Conservation (phyloP, 1,284 basidiomycete genomes). For the Irpex sp. region DNA sequence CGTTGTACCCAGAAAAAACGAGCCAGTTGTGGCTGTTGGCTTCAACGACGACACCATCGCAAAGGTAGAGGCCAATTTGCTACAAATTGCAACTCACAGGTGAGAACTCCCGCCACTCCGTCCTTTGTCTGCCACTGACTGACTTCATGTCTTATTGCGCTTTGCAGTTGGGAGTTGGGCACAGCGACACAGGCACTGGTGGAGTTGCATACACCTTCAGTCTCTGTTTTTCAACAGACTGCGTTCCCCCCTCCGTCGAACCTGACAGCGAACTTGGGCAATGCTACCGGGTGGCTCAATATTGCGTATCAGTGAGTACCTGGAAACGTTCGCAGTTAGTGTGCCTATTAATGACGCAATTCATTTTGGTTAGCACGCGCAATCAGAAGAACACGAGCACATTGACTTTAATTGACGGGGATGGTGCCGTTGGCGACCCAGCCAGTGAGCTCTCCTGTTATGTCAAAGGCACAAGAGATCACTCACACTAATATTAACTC, state of each 20-base stretch:
- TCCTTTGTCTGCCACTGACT: background rate
- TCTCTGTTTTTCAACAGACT: conserved; percentile 49
- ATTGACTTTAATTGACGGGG: conserved; percentile 35
- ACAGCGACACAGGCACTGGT: conserved; percentile 60
- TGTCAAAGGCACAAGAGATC: background rate
- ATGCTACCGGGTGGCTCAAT: conserved; percentile 35
- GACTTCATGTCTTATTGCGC: background rate
- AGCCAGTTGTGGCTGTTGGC: conserved; percentile 7
- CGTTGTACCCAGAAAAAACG: background rate
- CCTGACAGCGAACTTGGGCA: conserved; percentile 18
- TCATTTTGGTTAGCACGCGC: conserved; percentile 29
- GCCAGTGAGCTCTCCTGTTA: conserved; percentile 39
- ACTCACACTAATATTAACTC: background rate
- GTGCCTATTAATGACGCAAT: background rate
- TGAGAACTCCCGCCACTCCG: conserved; percentile 9
- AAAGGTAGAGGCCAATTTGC: conserved; percentile 22
- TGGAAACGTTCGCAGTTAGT: background rate
- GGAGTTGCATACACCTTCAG: conserved; percentile 52
- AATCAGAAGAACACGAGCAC: conserved; percentile 29
- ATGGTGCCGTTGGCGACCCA: conserved; percentile 68
- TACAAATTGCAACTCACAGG: conserved; percentile 28
- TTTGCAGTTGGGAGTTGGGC: conserved; percentile 67
- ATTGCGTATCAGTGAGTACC: conserved; percentile 36
- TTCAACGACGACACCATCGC: conserved; percentile 17
- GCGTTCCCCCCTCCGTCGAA: conserved; percentile 36